Evolutionary conservation across 2,329 filamentous ascomycete species (phyloP).

Genomic region (Lasiodiplodia sp.): DNA sequence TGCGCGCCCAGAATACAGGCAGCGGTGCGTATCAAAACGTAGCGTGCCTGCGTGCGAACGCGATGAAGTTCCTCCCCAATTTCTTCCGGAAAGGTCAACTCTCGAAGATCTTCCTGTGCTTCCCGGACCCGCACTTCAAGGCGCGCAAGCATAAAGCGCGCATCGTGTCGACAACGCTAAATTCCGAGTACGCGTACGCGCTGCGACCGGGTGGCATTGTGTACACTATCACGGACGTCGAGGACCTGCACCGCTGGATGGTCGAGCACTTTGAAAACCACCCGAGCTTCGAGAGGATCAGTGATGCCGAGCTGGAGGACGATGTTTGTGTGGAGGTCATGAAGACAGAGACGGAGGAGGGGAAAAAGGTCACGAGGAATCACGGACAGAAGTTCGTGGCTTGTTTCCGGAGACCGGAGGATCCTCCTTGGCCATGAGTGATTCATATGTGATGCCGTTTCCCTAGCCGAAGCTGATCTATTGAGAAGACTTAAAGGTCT

Average conservation of each 20-base stretch:
- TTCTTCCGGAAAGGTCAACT: constrained; percentile 87
- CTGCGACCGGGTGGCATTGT: constrained; percentile 82
- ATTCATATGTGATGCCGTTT: neutral
- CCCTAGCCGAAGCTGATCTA: neutral
- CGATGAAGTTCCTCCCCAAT: constrained; percentile 99
- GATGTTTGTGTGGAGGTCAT: constrained; percentile 78
- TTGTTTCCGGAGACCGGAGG: constrained; percentile 79
- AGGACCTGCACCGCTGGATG: constrained; percentile 95
- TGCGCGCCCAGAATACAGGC: constrained; percentile 70
- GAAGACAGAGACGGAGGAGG: constrained; percentile 89
- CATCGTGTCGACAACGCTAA: constrained; percentile 87
- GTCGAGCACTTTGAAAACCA: constrained; percentile 81
- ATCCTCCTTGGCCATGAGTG: constrained; percentile 73
- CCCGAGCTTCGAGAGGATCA: constrained; percentile 78
- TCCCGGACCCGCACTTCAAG: constrained; percentile 98
- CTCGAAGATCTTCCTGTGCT: constrained; percentile 94
- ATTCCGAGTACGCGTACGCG: constrained; percentile 92
- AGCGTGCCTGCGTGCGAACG: constrained; percentile 87
- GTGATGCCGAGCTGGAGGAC: constrained; percentile 69
- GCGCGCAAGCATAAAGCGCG: constrained; percentile 95
- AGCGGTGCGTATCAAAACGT: constrained; percentile 77
- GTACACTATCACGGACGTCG: constrained; percentile 97
- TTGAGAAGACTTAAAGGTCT: constrained; percentile 13
- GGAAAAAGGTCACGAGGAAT: constrained; percentile 94
- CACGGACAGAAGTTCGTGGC: constrained; percentile 90